Percentiles rank a stretch among this genome's conserved stretches.
Conservation (phyloP, 2,329 filamentous ascomycete species). For the Pestalotiopsis sp. region DNA sequence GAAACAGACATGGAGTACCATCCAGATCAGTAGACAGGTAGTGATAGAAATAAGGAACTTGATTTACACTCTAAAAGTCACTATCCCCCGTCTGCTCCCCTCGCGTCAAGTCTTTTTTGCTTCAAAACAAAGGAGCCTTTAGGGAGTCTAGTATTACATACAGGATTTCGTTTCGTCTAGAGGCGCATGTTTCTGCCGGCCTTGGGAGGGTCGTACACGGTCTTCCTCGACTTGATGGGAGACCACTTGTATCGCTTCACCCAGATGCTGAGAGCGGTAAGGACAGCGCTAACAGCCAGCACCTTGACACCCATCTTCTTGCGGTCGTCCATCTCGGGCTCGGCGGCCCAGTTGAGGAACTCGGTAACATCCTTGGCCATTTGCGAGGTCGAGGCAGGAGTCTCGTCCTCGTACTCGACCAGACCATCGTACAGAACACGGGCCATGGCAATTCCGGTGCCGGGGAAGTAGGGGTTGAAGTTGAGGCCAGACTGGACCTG, state of each 20-base stretch:
- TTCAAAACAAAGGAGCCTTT: constrained; percentile 33
- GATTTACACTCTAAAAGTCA: constrained; percentile 44
- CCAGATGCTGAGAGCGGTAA: constrained; percentile 91
- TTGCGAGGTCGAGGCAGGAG: constrained; percentile 91
- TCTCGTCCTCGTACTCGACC: constrained; percentile 97
- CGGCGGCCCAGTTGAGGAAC: constrained; percentile 98
- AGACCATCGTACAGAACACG: constrained; percentile 97
- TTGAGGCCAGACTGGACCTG: constrained; percentile 87
- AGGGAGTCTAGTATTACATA: constrained; percentile 35
- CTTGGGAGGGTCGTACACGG: constrained; percentile 81
- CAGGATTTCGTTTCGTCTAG: constrained; percentile 34
- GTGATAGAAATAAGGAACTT: constrained; percentile 30
- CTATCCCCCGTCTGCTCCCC: constrained; percentile 31
- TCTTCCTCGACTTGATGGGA: constrained; percentile 92
- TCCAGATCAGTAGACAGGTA: background rate
- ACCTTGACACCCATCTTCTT: constrained; percentile 99
- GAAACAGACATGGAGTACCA: background rate
- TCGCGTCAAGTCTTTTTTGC: constrained; percentile 26
- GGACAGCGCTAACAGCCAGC: constrained; percentile 73
- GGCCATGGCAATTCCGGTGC: constrained; percentile 98
- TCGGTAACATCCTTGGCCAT: constrained; percentile 99
- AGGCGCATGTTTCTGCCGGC: constrained; percentile 49
- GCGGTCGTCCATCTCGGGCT: constrained; percentile 98
- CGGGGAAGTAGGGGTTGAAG: constrained; percentile 99
- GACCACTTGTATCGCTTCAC: constrained; percentile 99